These are phyloP conservation scores for Nephelium lappaceum DNA, from an alignment of 345 rosid genomes.

Conservation along the genomic window DNA sequence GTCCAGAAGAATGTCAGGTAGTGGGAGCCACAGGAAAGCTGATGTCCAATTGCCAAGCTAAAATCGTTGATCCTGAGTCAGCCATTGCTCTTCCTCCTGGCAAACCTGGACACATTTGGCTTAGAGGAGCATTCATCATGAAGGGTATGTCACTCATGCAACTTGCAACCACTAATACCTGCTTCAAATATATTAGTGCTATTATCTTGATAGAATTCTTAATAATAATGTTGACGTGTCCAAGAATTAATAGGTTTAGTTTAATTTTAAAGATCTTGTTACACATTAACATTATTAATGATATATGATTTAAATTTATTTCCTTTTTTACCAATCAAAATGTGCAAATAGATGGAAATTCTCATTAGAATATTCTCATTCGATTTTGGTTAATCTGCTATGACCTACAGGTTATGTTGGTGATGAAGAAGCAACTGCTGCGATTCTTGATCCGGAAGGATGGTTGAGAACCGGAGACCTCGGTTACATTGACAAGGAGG, in stretches of 20 bases:
- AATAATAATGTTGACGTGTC: too few relatives aligned
- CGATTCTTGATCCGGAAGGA: conserved; percentile 50
- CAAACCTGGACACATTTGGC: conserved; percentile 55
- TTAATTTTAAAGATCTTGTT: too few relatives aligned
- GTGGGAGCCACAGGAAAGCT: conserved; percentile 57
- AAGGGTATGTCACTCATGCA: conserved; percentile 36
- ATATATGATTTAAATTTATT: not conserved
- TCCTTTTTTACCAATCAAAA: too few relatives aligned
- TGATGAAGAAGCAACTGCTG: conserved; percentile 55
- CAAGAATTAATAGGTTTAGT: not conserved
- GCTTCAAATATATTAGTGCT: too few relatives aligned
- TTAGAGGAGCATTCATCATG: conserved; percentile 59
- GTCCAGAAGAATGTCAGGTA: conserved; percentile 40
- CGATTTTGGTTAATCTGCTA: not conserved
- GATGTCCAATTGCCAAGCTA: conserved; percentile 46
- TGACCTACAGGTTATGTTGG: conserved; percentile 48
- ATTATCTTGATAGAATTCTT: too few relatives aligned
- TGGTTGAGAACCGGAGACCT: conserved; percentile 72
- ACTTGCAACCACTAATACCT: too few relatives aligned
- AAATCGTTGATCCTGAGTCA: conserved; percentile 46
- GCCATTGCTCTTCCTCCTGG: conserved; percentile 45
- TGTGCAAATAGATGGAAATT: too few relatives aligned
- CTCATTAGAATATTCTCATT: not conserved
- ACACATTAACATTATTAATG: not conserved
- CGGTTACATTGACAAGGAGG: conserved; percentile 56